These are phyloP conservation scores for Mucor sp. DNA, from an alignment of 371 early-diverging fungal species.

Conservation along the genomic window DNA sequence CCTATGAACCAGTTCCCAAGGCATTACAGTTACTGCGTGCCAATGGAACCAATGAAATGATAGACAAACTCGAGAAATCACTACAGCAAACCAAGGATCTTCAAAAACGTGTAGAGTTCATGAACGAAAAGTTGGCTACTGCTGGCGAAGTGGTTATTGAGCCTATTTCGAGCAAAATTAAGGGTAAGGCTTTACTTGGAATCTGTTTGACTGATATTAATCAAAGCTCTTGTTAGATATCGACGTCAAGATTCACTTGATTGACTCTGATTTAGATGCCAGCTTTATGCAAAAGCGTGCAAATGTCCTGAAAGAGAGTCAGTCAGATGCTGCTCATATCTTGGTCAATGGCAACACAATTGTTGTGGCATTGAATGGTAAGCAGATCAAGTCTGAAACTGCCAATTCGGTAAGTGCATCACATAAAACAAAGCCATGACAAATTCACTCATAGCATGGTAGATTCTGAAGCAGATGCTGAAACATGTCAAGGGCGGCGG, in stretches of 20 bases:
- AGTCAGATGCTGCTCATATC: constrained; percentile 48
- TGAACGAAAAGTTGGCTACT: constrained; percentile 45
- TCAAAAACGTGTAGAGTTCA: constrained; percentile 38
- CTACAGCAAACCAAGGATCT: constrained; percentile 41
- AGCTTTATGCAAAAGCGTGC: constrained; percentile 57
- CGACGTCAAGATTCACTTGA: constrained; percentile 50
- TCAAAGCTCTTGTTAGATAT: constrained; percentile 24
- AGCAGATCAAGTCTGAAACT: constrained; percentile 42
- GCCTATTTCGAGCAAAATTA: constrained; percentile 21
- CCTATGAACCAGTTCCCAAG: constrained; percentile 49
- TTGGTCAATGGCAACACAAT: constrained; percentile 53
- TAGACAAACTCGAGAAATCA: constrained; percentile 40
- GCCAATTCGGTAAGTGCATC: constrained; percentile 47
- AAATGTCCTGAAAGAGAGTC: constrained; percentile 48
- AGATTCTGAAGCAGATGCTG: constrained; percentile 48
- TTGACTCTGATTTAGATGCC: constrained; percentile 54
- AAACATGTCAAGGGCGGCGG: constrained; percentile 49
- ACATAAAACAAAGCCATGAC: background rate
- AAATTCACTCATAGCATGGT: background rate
- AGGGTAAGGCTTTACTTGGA: constrained; percentile 12
- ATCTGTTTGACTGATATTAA: background rate
- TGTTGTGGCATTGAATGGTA: constrained; percentile 50
- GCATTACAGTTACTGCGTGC: constrained; percentile 47
- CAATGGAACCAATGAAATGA: constrained; percentile 41
- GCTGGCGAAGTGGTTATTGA: constrained; percentile 28